A percentile compares a stretch with the other conserved stretches of the same genome.
These are phyloP conservation scores for Colletotrichum truncatum DNA, from an alignment of 2,329 filamentous ascomycete genomes.

Conservation along the genomic window DNA sequence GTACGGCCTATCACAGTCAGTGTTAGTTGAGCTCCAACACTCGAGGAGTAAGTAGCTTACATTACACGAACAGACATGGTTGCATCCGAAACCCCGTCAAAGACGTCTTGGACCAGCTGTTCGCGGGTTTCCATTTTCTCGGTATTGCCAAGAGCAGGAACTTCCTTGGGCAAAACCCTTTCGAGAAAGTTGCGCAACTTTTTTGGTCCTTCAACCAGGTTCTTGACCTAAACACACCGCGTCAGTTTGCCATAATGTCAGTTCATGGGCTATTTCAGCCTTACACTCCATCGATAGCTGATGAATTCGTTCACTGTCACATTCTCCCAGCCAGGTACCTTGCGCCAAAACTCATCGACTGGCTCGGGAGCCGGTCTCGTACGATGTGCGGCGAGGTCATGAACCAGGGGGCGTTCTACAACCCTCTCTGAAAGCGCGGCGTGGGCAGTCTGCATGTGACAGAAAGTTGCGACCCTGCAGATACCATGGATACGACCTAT, in stretches of 20 bases:
- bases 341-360: slow-evolving; percentile 58
- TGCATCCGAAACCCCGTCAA: slow-evolving; percentile 59
- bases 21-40: neutral
- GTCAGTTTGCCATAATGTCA: neutral
- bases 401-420: neutral
- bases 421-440: neutral
- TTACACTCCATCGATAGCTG: slow-evolving; percentile 64
- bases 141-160: slow-evolving; percentile 48
- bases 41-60: slow-evolving; percentile 39
- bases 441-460: neutral
- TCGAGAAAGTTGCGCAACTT: slow-evolving; percentile 60
- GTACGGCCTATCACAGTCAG: slow-evolving; percentile 56
- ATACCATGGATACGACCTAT: neutral
- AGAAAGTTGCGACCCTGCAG: neutral
- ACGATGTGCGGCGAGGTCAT: neutral
- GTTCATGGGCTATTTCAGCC: slow-evolving; percentile 20
- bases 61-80: slow-evolving; percentile 70
- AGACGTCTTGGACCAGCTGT: slow-evolving; percentile 63
- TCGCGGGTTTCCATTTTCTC: slow-evolving; percentile 54
- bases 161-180: slow-evolving; percentile 56
- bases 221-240: slow-evolving; percentile 46
- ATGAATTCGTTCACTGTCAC: slow-evolving; percentile 58
- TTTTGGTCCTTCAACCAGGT: slow-evolving; percentile 57
- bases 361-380: neutral
- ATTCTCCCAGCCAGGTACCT: slow-evolving; percentile 58